These are phyloP conservation scores for Aspergillus nidulans DNA, from an alignment of 495 filamentous ascomycete species.

Conservation along the genomic window DNA sequence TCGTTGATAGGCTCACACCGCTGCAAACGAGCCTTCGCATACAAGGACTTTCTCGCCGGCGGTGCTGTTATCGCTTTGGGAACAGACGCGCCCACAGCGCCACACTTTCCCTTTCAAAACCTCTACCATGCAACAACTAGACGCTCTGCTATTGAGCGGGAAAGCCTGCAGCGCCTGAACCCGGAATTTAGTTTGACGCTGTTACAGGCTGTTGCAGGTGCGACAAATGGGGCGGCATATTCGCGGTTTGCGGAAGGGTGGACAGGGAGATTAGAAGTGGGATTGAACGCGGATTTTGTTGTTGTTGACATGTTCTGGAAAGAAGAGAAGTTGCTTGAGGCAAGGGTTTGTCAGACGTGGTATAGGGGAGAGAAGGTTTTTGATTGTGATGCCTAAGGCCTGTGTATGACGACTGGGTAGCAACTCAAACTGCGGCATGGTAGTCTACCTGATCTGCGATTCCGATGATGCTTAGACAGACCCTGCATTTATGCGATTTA, in stretches of 20 bases:
- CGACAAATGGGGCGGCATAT: slow-evolving; percentile 51
- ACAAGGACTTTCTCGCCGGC: slow-evolving; percentile 51
- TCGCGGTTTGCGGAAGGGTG: slow-evolving; percentile 51
- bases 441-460: no score
- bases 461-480: no score
- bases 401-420: no score
- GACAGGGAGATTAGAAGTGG: slow-evolving; percentile 44
- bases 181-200: slow-evolving; percentile 48
- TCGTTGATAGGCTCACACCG: slow-evolving; percentile 47
- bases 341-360: slow-evolving; percentile 52
- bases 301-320: slow-evolving; percentile 54
- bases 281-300: slow-evolving; percentile 52
- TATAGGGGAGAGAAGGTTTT: slow-evolving; percentile 38
- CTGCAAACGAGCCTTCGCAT: slow-evolving; percentile 53
- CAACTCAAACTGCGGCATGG: no score
- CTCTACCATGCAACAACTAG: slow-evolving; percentile 54
- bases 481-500: neutral
- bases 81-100: slow-evolving; percentile 55
- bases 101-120: slow-evolving; percentile 48
- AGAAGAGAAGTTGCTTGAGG: slow-evolving; percentile 45
- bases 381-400: neutral
- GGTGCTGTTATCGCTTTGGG: slow-evolving; percentile 53
- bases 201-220: slow-evolving; percentile 47
- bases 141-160: slow-evolving; percentile 44
- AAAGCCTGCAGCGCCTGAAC: slow-evolving; percentile 42